These are phyloP conservation scores for Suillus discolor DNA, from an alignment of 768 basidiomycete species.

Conservation along the genomic window DNA sequence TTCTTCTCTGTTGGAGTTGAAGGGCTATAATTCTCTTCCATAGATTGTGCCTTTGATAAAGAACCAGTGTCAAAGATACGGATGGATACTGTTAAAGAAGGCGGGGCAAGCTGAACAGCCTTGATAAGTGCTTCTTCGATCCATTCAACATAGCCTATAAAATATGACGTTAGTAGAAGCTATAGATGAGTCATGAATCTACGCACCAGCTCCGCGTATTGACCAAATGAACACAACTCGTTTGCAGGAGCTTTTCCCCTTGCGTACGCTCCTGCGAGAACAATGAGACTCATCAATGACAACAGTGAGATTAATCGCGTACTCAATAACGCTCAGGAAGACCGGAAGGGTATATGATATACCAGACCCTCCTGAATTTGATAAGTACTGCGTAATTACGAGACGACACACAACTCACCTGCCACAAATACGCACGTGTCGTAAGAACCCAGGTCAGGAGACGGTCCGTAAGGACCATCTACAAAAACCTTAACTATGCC, in stretches of 20 bases:
- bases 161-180: background rate
- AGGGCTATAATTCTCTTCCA: conserved; percentile 19
- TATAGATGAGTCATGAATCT: background rate
- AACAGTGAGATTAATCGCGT: conserved; percentile 12
- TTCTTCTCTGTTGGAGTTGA: conserved; percentile 16
- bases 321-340: conserved; percentile 46
- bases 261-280: conserved; percentile 23
- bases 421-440: conserved; percentile 44
- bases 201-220: conserved; percentile 47
- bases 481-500: conserved; percentile 44
- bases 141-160: conserved; percentile 45
- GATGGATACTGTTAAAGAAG: conserved; percentile 38
- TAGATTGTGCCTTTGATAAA: conserved; percentile 1
- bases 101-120: conserved; percentile 32
- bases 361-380: conserved; percentile 47
- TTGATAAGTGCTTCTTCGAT: conserved; percentile 41
- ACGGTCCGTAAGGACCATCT: conserved; percentile 46
- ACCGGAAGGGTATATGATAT: conserved; percentile 50
- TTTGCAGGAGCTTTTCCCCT: conserved; percentile 22
- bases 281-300: background rate
- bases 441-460: conserved; percentile 38
- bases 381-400: background rate
- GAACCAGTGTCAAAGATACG: conserved; percentile 44
- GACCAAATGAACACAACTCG: conserved; percentile 56
- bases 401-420: conserved; percentile 30